phyloP scores from a whole-genome alignment of 2,329 filamentous ascomycete genomes.

The Fusarium dimerum region DNA sequence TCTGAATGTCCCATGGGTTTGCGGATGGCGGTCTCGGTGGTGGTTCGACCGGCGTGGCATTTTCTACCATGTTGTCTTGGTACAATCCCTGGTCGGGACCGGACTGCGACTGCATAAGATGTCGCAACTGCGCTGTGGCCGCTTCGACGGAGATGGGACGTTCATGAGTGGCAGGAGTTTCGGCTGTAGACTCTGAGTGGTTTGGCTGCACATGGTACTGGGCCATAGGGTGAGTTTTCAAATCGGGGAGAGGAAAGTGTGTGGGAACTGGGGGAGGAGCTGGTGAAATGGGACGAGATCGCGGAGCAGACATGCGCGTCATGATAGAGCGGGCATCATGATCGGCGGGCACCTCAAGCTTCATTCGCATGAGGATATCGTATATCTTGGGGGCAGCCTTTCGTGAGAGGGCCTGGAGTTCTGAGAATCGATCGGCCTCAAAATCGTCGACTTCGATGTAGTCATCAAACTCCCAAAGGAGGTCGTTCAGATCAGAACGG shows the following conservation, averaged over 20 bases:
- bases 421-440: constrained; percentile 50
- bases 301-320: constrained; percentile 26
- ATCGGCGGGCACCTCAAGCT: constrained; percentile 41
- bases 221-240: constrained; percentile 9
- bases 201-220: constrained; percentile 5
- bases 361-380: constrained; percentile 56
- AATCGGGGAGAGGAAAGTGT: constrained; percentile 19
- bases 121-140: constrained; percentile 32
- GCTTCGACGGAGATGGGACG: constrained; percentile 28
- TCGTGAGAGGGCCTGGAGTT: constrained; percentile 49
- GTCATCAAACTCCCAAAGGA: constrained; percentile 61
- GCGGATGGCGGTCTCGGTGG: constrained; percentile 40
- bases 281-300: constrained; percentile 32
- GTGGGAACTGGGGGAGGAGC: constrained; percentile 26
- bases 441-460: constrained; percentile 52
- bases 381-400: constrained; percentile 50
- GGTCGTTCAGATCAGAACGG: constrained; percentile 48
- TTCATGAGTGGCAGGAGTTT: constrained; percentile 13
- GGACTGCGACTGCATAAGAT: constrained; percentile 29
- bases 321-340: constrained; percentile 31
- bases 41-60: constrained; percentile 22
- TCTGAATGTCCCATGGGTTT: constrained; percentile 45
- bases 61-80: constrained; percentile 9
- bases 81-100: constrained; percentile 29
- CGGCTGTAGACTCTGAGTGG: constrained; percentile 10